Percentiles rank a stretch among this genome's conserved stretches.
phyloP scores from a whole-genome alignment of 2,329 filamentous ascomycete genomes.

The Pezicula radicicola region DNA sequence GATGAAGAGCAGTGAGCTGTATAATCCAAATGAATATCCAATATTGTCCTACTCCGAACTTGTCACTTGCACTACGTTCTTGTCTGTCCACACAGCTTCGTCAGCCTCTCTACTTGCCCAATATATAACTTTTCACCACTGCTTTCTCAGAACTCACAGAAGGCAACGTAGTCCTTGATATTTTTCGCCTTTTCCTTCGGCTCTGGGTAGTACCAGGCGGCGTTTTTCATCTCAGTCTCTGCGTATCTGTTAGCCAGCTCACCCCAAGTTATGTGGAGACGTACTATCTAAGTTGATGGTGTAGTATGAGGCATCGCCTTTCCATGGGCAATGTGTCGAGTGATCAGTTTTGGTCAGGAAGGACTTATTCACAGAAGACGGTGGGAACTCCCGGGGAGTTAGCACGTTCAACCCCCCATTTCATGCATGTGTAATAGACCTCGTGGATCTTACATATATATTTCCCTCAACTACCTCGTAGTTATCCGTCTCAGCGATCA shows the following conservation, averaged over 20 bases:
- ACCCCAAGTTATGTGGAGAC: background rate
- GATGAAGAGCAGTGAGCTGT: too few species aligned
- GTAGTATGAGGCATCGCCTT: constrained; percentile 45
- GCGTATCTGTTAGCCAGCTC: background rate
- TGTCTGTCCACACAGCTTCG: constrained; percentile 12
- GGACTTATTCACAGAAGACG: constrained; percentile 34
- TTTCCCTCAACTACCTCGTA: constrained; percentile 47
- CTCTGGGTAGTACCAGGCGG: constrained; percentile 43
- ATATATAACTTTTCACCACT: background rate
- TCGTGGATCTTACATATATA: constrained; percentile 34
- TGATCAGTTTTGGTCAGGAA: constrained; percentile 38
- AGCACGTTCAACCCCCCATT: constrained; percentile 8
- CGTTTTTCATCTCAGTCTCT: constrained; percentile 38
- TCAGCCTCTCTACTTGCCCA: background rate
- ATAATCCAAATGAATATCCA: background rate
- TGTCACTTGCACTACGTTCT: constrained; percentile 20
- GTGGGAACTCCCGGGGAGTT: constrained; percentile 28
- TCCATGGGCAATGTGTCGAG: constrained; percentile 42
- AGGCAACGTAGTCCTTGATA: constrained; percentile 43
- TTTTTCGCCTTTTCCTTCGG: constrained; percentile 36
- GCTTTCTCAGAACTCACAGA: constrained; percentile 34
- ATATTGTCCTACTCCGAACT: constrained; percentile 10
- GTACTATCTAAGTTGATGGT: constrained; percentile 38
- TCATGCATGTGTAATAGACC: constrained; percentile 11
- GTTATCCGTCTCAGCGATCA: constrained; percentile 41